Evolutionary conservation across 2,329 filamentous ascomycete genomes (phyloP), one percentile per base, ranked within the genome.

Genomic region (Colletotrichum plurivorum): DNA sequence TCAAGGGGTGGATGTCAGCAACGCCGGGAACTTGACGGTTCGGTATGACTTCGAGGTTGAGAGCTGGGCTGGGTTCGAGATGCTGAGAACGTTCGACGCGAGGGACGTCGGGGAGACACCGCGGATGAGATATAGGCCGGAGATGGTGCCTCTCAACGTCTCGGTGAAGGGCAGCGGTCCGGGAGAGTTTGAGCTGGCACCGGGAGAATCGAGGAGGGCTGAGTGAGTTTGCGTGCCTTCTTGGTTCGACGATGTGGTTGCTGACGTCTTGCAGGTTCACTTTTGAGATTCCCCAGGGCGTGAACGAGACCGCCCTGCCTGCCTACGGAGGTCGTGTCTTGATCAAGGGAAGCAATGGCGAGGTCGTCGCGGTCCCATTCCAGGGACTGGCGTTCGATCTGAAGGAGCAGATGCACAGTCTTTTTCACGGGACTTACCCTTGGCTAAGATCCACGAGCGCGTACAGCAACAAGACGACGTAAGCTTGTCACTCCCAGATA

Each of bases 261-360:
- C 57, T 67, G 22, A 63, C 43, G 9, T 45, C 18, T 43, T 43
- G 4, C 5, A 70, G 67, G 6, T 64, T 70, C 43, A 27, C 59
- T 9, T 76, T 80, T 49, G 73, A 73, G 18, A 73, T 71, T 3
- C 78, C 77, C 8, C 41, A 64, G 22, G 73, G 73, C 22, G 76
- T 78, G 52, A 76, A 78, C 31, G 31, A 74, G 5, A 73, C 72
- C 2, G 73, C 72, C 2, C 66, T 81, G 15, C 79, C 78, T 2
- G 69, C 77, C 5, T 80, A 80, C 54, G 76, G 77, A 31, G 79
- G 79, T 20, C 78, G 77, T 52, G 72, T 80, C 13, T 67, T 78
- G 25, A 71, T 80, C 63, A 74, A 74, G 27, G 73, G 73, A 9
- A 75, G 74, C 67, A 76, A 76, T 8, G 77, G 76, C 7, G 78